Base-by-base conservation (phyloP, 2,329 filamentous ascomycete genomes). In the Pseudogymnoascus sp. region DNA sequence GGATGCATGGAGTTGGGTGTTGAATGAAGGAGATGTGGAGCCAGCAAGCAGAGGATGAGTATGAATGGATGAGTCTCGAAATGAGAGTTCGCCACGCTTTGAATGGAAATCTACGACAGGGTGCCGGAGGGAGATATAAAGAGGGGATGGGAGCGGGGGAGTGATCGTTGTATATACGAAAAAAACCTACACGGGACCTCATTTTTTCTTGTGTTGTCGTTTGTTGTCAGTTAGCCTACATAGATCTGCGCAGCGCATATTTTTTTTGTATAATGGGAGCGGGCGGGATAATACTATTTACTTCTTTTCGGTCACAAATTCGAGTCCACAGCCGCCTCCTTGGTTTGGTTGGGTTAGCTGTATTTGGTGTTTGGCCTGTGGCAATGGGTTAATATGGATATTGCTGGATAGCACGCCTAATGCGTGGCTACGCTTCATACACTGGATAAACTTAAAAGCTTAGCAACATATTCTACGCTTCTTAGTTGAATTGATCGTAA, bases 211-310 rank as follows among this genome's bases (percentile, higher is more conserved):
- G 47, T 33, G 25, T 53, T 50, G 43, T 28, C 18, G 15, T 38
- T 47, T 47, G 41, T 33, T 53, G 47, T 30, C 4, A 33, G 28
- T 53, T 53, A 53, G 47, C 47, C 28, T 33, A 53, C n/a, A 53
- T 53, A 53, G 33, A 53, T 53, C n/a, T 53, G 28, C 25, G 28
- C n/a, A 53, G 47, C 47, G 25, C n/a, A 33, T 50, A 39, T 50
- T 50, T 53, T 33, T 33, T 53, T 53, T 53, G 47, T 53, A 12
- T 53, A 53, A 53, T 53, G 47, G 47, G n/a, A n/a, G 43, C 18
- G 25, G 28, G 11, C 15, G 47, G 47, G n/a, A 33, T 53, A 53
- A 53, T 53, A 53, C 25, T 43, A 43, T 53, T 53, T 33, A 53
- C 47, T 53, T 53, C 47, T 53, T 39, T 39, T 33, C 6, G 47